Evolutionary conservation across 305 asterid genomes (phyloP), one percentile per base, ranked within the genome.

Genomic region (Solanum hybrid): DNA sequence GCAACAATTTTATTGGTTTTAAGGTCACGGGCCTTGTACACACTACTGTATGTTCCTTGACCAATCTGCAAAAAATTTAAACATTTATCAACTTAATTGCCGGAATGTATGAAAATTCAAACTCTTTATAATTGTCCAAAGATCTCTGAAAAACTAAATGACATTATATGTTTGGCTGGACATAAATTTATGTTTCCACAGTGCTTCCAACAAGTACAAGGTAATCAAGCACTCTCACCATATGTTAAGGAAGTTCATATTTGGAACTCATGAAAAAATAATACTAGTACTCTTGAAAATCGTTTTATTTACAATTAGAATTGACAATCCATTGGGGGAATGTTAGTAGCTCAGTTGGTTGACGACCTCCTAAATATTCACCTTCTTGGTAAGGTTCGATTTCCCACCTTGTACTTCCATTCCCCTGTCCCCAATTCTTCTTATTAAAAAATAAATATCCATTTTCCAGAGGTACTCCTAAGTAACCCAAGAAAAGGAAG

Each of bases 21-120:
- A 32, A 96, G 92, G 89, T 97, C 99, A 22, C 96, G 96, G 27
- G 98, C 98, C 93, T 83, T 94, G 94, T 96, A 97, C 45, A 97
- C 99, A 34, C 96, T 97, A 78, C 99, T 97, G 41, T 96, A 97
- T 15, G 99, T 97, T 91, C 99, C 99, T 91, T 97, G 99, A 33
- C 99, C 99, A 84, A 97, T 96, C 99, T 97, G 94, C 95, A 90
- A 31, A 31, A 51, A 17, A 31, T 8, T 84, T 17, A 31, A 31
- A 29, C 7, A 31, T 31, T 29, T 84, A 29, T 4, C 20, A 14
- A 51, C 22, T 84, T 17, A 83, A 15, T 39, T 29, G 12, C 27
- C 0, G 5, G 73, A 39, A 39, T 83, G 31, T 57, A 57, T 57
- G 70, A 83, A 27, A 83, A 15, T 26, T 36, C 15, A 2, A 82